Evolutionary conservation across 2,329 filamentous ascomycete species (phyloP).

Genomic region (Fusarium sp.): DNA sequence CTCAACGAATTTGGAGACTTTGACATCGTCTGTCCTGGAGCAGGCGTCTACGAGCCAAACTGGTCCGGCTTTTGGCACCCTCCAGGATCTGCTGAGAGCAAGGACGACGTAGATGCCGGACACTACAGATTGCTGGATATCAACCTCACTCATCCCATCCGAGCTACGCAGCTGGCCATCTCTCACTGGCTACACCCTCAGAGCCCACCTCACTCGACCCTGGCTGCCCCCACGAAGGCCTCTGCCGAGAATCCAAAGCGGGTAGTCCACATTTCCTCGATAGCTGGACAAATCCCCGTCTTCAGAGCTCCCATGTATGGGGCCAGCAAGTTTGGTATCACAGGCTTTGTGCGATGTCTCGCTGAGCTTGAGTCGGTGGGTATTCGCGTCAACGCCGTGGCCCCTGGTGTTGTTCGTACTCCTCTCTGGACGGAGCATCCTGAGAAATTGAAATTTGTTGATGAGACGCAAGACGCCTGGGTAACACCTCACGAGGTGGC

Average conservation of each 20-base stretch:
- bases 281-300: slow-evolving; percentile 50
- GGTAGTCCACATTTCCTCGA: slow-evolving; percentile 50
- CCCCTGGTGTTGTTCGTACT: slow-evolving; percentile 56
- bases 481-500: slow-evolving; percentile 55
- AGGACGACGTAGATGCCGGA: slow-evolving; percentile 43
- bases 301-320: slow-evolving; percentile 51
- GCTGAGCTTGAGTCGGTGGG: slow-evolving; percentile 48
- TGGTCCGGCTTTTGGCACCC: slow-evolving; percentile 56
- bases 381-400: slow-evolving; percentile 55
- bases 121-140: slow-evolving; percentile 52
- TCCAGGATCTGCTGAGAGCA: slow-evolving; percentile 48
- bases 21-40: slow-evolving; percentile 57
- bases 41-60: slow-evolving; percentile 57
- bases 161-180: slow-evolving; percentile 53
- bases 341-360: slow-evolving; percentile 54
- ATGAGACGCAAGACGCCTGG: slow-evolving; percentile 50
- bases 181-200: slow-evolving; percentile 49
- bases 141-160: slow-evolving; percentile 55
- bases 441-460: slow-evolving; percentile 53
- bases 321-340: slow-evolving; percentile 52
- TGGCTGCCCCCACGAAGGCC: slow-evolving; percentile 13
- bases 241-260: slow-evolving; percentile 47
- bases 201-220: background rate
- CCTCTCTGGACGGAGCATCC: slow-evolving; percentile 57
- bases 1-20: slow-evolving; percentile 50